Base-by-base conservation (phyloP, 441 rosid species). In the Pelargonium fulgidum region DNA sequence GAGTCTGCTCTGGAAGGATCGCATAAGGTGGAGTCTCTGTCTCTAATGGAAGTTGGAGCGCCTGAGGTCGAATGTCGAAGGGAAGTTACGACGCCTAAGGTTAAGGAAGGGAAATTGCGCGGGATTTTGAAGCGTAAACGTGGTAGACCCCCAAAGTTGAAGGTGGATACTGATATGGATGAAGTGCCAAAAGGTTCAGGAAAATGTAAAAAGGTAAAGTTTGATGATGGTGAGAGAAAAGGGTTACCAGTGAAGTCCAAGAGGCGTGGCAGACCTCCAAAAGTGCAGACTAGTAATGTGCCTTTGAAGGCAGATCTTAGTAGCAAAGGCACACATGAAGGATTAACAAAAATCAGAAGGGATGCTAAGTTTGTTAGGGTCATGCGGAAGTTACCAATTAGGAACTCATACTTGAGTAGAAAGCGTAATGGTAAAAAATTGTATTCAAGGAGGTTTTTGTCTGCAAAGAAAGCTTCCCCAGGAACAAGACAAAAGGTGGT, bases 261-360 rank as follows among this genome's bases (percentile, higher is more conserved):
- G 26, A 11, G 52, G 78, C 77, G 70, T 59, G 78, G 81, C 50
- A 79, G 83, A 65, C 83, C 79, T 16, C 70, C 66, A 62, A 69
- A 76, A 33, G 68, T 48, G 71, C 68, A 69, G 54, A 64, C 16
- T 11, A 59, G 47, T 64, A 50, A 52, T 56, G 70, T 14, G 45
- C 56, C 29, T 63, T n/a, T 52, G 39, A 65, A 68, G 10, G 64
- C 48, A 11, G 66, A 58, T 7, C 58, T 4, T 62, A 62, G 4
- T 62, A 62, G 12, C 39, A 36, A 33, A 16, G 66, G 33, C 7
- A 24, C 33, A 4, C 47, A 11, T 5, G 14, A 63, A 63, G 47
- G 66, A 13, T 47, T 64, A 59, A 71, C 64, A 61, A 74, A 71
- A 68, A 66, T 20, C 64, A 58, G 61, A 20, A 65, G 13, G 65